Evolutionary conservation across 345 rosid genomes (phyloP).

Genomic region (Mangifera indica): DNA sequence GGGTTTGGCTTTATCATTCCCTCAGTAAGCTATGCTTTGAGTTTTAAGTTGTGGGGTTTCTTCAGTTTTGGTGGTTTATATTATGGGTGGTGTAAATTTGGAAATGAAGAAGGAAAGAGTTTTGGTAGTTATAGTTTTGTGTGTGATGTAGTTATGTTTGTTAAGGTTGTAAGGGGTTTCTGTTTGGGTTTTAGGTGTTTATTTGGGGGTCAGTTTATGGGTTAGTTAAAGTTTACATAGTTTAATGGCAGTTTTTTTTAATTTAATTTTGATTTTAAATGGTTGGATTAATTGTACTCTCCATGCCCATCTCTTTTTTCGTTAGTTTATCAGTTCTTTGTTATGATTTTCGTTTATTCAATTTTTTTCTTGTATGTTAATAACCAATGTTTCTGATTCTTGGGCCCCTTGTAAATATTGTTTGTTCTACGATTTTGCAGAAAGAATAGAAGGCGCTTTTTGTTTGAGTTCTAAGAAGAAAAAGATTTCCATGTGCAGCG

Average conservation of each 20-base stretch:
- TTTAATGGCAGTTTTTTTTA: background rate
- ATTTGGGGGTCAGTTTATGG: conserved; percentile 10
- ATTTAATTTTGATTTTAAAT: conserved; percentile 1
- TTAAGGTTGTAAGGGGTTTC: conserved; percentile 35
- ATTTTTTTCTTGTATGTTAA: background rate
- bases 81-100: background rate
- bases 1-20: background rate
- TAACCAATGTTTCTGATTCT: conserved; percentile 11
- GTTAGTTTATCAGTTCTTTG: background rate
- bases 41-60: conserved; percentile 24
- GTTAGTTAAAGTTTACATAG: conserved; percentile 12
- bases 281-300: background rate
- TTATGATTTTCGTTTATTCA: background rate
- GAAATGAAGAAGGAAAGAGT: conserved; percentile 3
- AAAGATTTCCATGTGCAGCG: conserved; percentile 42
- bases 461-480: conserved; percentile 8
- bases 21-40: conserved; percentile 27
- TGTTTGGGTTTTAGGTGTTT: conserved; percentile 19
- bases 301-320: background rate
- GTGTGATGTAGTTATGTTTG: conserved; percentile 29
- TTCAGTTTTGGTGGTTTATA: background rate
- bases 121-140: background rate
- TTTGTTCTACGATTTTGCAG: conserved; percentile 24
- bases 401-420: conserved; percentile 25
- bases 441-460: background rate